Conservation (phyloP, 495 filamentous ascomycete genomes). For the Usnea hakonensis region DNA sequence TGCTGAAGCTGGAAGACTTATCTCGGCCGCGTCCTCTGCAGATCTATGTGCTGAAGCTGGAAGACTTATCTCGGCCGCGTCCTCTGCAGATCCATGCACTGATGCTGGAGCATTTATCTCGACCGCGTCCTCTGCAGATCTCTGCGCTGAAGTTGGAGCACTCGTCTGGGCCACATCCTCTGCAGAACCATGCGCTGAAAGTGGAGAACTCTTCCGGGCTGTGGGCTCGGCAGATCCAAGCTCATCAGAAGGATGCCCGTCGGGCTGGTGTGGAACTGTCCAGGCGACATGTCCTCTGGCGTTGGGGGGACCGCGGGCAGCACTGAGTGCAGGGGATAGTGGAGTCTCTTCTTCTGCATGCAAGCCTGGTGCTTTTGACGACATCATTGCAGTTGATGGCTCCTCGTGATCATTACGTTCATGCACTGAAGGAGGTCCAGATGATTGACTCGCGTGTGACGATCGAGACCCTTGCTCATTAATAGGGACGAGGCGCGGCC, state of each 20-base stretch:
- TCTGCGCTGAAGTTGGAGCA: background rate
- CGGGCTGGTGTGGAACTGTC: background rate
- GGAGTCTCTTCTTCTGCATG: background rate
- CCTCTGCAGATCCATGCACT: background rate
- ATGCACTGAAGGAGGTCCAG: background rate
- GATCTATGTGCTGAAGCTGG: background rate
- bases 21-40: background rate
- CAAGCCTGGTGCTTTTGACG: background rate
- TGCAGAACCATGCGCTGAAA: no score
- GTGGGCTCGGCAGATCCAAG: no score
- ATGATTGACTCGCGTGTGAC: background rate
- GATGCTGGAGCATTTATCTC: background rate
- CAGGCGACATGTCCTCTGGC: background rate
- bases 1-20: background rate
- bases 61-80: background rate
- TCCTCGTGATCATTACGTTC: background rate
- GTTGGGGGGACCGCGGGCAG: background rate
- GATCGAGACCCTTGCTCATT: slow-evolving; percentile 10
- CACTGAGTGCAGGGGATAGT: background rate
- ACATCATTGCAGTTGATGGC: background rate
- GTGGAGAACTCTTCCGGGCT: no score
- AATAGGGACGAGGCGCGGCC: slow-evolving; percentile 18
- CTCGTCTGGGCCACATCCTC: no score
- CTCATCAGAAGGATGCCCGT: background rate
- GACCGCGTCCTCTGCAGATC: background rate